Base-by-base conservation (phyloP, 495 filamentous ascomycete species). In the Aspergillus bertholletiae region DNA sequence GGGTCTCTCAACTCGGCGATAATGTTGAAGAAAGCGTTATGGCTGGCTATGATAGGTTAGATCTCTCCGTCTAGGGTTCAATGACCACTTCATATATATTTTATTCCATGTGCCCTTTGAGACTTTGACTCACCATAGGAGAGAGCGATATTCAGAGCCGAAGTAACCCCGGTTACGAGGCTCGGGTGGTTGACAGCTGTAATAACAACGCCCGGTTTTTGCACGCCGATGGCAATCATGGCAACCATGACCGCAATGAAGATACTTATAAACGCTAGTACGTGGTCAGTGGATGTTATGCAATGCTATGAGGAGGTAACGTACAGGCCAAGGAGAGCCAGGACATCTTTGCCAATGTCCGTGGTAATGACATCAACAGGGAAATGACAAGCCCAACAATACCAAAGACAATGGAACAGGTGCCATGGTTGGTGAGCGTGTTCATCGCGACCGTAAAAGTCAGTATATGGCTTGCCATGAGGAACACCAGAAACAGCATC, bases 361-460 rank as follows among this genome's bases (percentile, higher is more conserved):
- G 72, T 3, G 88, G 88, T 13, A 91, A 68, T 13, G 82, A 83
- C 15, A 85, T 70, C 39, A 84, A 44, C 18, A 86, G 76, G 12
- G 81, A 83, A 11, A 92, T 69, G 47, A 86, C 62, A 52, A 85
- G 71, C 18, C 86, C 88, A 18, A 88, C 74, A 22, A 87, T 65
- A 24, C 77, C 78, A 59, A 87, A 92, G 3, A 84, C 75, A 53
- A 90, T 80, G 4, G 85, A 84, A 63, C 89, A 93, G 0, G 77
- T 71, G 3, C 74, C 82, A 62, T 88, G 79, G 1, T 82, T 65
- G 5, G 85, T 84, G 40, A 92, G 68, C 18, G 76, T 81, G 48
- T 85, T 85, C 67, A 91, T 80, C 64, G 84, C 83, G 54, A 92
- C 87, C 11, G 80, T 80, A 60, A 89, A 90, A 0, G 85, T 88